Base-by-base conservation (phyloP, 2,329 filamentous ascomycete species). In the Pseudocercospora vitis region DNA sequence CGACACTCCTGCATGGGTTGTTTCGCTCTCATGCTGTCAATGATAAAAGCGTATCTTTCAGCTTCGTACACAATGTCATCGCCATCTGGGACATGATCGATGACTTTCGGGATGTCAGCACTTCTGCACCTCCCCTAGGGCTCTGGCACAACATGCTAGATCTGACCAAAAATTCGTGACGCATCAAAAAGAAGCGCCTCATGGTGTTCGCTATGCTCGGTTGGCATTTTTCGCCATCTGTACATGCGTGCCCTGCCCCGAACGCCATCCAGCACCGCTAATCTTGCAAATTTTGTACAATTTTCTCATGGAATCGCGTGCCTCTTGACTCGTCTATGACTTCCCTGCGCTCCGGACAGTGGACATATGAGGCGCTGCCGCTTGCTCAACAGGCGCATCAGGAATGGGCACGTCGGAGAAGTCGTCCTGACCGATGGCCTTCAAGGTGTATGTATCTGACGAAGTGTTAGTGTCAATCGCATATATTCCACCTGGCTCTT, bases 381-480 rank as follows among this genome's bases (percentile, higher is more conserved):
- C 66, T n/a, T 76, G 71, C 55, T 79, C 74, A 46, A 74, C 71
- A 44, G 89, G 86, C 48, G 81, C 78, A 70, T 89, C 88, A 23
- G 94, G 94, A 31, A 97, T 86, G 70, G 90, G 86, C 65, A 97
- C 91, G 70, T 99, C 94, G 53, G 91, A 89, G 76, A 99, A 99
- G 63, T 96, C 89, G 73, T 97, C 94, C 74, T 97, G 94, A 37
- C 92, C 90, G 68, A 99, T 88, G 50, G 89, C 90, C 62, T 79
- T 82, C 69, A 99, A 87, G 35, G 86, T 89, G 71, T 82, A 88
- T 50, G 80, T 75, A 68, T 88, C 86, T 88, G 56, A n/a, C 9
- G 7, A 14, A 14, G 8, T 21, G 19, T 58, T n/a, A 63, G 52
- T 21, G 29, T 2, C 18, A 2, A 9, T 56, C 6, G n/a, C n/a